phyloP scores from a whole-genome alignment of 306 rosid species.

The Cucurbita argyrosperma region DNA sequence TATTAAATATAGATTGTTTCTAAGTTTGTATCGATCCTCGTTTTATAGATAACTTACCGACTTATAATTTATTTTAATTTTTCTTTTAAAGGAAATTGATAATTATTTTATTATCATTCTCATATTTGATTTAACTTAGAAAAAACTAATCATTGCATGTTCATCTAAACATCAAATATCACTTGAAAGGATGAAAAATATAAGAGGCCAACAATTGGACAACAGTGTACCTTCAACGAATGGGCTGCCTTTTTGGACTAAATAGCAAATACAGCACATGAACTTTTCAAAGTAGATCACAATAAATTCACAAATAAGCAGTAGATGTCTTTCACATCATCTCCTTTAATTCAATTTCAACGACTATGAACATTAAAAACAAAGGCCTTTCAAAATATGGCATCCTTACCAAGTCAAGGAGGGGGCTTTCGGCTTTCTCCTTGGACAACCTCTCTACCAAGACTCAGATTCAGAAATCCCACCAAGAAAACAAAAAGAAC shows the following conservation, averaged over 20 bases:
- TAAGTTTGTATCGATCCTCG: too few species aligned
- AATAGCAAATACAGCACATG: background rate
- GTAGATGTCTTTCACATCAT: background rate
- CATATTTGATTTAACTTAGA: too few species aligned
- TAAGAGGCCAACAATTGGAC: too few species aligned
- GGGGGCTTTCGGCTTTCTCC: background rate
- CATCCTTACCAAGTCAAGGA: conserved; percentile 7
- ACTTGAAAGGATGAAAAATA: too few species aligned
- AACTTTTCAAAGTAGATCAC: background rate
- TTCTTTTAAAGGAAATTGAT: too few species aligned
- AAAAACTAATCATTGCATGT: too few species aligned
- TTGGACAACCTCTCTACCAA: background rate
- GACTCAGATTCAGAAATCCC: background rate
- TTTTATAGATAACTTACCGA: too few species aligned
- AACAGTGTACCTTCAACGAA: background rate
- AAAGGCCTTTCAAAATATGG: background rate
- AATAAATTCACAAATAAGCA: background rate
- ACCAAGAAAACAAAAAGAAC: background rate
- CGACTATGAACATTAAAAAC: background rate
- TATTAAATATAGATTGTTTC: too few species aligned
- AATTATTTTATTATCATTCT: too few species aligned
- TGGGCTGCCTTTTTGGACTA: background rate
- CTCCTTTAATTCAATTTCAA: background rate
- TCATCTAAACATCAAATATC: too few species aligned
- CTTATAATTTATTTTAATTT: too few species aligned